Evolutionary conservation across 2,329 filamentous ascomycete genomes (phyloP).

Genomic region (Endoconidiophora laricicola): DNA sequence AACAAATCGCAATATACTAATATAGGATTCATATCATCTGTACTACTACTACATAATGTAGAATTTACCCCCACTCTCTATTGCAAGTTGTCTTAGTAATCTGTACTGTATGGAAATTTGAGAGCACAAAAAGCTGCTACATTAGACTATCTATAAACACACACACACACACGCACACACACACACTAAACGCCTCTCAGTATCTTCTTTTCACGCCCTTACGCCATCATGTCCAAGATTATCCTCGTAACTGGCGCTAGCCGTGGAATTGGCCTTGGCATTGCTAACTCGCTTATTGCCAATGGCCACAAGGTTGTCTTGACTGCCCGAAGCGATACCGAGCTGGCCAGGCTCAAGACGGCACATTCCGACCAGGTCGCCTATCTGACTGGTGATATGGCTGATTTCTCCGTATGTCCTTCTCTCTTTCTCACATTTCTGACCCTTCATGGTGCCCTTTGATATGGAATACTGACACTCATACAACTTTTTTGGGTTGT

Average conservation of each 20-base stretch:
- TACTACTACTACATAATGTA: no score
- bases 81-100: not conserved
- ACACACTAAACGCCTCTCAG: not conserved
- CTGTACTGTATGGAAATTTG: no score
- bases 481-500: not conserved
- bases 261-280: slow-evolving; percentile 43
- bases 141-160: no score
- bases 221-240: slow-evolving; percentile 43
- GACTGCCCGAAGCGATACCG: slow-evolving; percentile 35
- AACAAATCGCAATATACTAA: no score
- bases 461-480: not conserved
- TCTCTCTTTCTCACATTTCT: not conserved
- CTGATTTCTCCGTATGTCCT: slow-evolving; percentile 30
- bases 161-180: no score
- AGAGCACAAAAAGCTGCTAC: not conserved
- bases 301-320: slow-evolving; percentile 41
- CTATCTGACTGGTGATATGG: slow-evolving; percentile 38
- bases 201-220: slow-evolving; percentile 22
- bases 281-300: slow-evolving; percentile 34
- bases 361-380: slow-evolving; percentile 36
- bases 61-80: not conserved
- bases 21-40: no score
- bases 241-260: slow-evolving; percentile 54
- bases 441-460: not conserved
- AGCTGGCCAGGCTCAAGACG: slow-evolving; percentile 34